These are phyloP conservation scores for Evansstolkia leycettana DNA, from an alignment of 495 filamentous ascomycete genomes.

Conservation along the genomic window DNA sequence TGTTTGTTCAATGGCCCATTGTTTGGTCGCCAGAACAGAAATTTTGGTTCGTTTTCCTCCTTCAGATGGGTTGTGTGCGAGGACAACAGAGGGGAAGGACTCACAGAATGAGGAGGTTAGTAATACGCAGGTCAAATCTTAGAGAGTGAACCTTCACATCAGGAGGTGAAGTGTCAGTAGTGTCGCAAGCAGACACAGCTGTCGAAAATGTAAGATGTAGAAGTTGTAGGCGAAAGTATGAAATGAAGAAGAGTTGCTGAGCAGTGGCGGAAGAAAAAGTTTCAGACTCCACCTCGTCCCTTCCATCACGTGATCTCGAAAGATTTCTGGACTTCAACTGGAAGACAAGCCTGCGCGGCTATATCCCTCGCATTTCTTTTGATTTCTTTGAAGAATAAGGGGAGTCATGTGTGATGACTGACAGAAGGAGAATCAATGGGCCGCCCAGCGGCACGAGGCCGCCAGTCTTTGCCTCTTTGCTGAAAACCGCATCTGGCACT, in stretches of 20 bases:
- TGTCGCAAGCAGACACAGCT: too few relatives aligned
- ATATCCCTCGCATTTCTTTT: too few relatives aligned
- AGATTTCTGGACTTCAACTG: too few relatives aligned
- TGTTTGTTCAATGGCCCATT: slow-evolving; percentile 94
- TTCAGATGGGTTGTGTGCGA: slow-evolving; percentile 17
- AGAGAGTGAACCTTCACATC: neutral
- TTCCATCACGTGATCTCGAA: too few relatives aligned
- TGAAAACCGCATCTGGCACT: slow-evolving; percentile 24
- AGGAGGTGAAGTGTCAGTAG: neutral
- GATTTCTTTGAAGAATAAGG: slow-evolving; percentile 37
- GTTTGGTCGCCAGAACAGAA: slow-evolving; percentile 57
- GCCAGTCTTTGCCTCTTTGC: slow-evolving; percentile 49
- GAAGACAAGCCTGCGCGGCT: too few relatives aligned
- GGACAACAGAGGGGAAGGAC: slow-evolving; percentile 6
- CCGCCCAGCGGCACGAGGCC: slow-evolving; percentile 66
- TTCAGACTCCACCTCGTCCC: too few relatives aligned
- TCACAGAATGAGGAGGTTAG: slow-evolving; percentile 14
- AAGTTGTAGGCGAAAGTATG: too few relatives aligned
- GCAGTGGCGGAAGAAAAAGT: too few relatives aligned
- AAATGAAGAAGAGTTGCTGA: too few relatives aligned
- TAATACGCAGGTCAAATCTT: neutral
- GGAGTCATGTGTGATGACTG: slow-evolving; percentile 46
- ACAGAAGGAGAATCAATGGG: slow-evolving; percentile 84
- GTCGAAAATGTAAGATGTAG: too few relatives aligned
- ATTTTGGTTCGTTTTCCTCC: slow-evolving; percentile 53